A percentile compares a stretch with the other conserved stretches of the same genome.
Evolutionary conservation across 2,329 filamentous ascomycete genomes (phyloP).

Genomic region (Fusarium austroafricanum): DNA sequence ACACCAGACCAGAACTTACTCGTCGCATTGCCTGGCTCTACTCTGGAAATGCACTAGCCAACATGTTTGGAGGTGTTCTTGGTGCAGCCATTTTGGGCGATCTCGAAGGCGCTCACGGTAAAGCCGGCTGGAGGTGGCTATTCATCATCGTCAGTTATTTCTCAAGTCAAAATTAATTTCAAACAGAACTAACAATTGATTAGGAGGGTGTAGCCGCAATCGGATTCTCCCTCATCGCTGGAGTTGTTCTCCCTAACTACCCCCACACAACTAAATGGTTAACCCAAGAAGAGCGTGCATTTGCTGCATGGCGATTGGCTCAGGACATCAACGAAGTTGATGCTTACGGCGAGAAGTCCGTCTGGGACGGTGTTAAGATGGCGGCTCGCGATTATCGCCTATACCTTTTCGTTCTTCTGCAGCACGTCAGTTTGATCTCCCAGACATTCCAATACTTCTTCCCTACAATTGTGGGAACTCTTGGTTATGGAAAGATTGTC

Average conservation of each 20-base stretch:
- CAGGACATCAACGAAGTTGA: conserved; percentile 62
- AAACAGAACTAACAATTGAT: neutral
- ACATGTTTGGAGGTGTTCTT: conserved; percentile 63
- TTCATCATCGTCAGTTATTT: conserved; percentile 65
- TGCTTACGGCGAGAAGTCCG: conserved; percentile 49
- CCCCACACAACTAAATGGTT: conserved; percentile 66
- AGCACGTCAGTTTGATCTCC: conserved; percentile 63
- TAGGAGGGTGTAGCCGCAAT: conserved; percentile 57
- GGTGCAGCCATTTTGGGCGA: conserved; percentile 61
- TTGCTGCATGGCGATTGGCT: conserved; percentile 63
- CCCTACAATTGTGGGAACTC: conserved; percentile 70
- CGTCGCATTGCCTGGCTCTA: conserved; percentile 68
- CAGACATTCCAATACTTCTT: conserved; percentile 75
- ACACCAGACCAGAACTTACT: conserved; percentile 60
- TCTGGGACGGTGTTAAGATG: conserved; percentile 60
- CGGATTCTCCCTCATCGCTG: conserved; percentile 49
- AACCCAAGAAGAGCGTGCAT: conserved; percentile 60
- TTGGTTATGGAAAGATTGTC: conserved; percentile 66
- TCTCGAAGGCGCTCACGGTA: conserved; percentile 60
- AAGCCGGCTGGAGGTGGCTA: conserved; percentile 73
- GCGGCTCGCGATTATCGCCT: conserved; percentile 62
- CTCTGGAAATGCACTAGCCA: conserved; percentile 67
- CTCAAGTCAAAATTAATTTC: too few species aligned
- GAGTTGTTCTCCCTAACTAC: conserved; percentile 62
- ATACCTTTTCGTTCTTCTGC: conserved; percentile 65